Evolutionary conservation across 305 asterid species (phyloP), one percentile per base, ranked within the genome.

Genomic region (Solanum hybrid): DNA sequence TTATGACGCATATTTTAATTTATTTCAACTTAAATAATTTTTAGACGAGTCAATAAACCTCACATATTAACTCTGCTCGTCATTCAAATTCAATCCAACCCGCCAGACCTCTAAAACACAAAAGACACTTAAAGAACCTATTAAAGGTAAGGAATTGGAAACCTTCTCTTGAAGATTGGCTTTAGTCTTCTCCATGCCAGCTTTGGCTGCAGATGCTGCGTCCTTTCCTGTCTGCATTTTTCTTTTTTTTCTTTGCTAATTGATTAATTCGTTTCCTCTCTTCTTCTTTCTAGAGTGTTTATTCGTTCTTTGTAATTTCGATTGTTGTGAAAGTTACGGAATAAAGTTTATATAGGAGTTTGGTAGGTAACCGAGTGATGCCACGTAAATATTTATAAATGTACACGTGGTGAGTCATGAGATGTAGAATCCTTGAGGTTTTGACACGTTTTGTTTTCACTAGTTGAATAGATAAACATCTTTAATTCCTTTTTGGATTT

Each of bases 101-200:
- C 22, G 60, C 60, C 7, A 1, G 20, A 46, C 20, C 7, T 14
- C 20, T 14, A 46, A 5, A 5, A 46, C 64, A 46, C 22, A 46
- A 11, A 40, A 11, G 16, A 42, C 22, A 16, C 66, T 56, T 56
- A 51, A 56, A 56, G 10, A 56, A 56, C 24, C 0, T 20, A 20
- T 60, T 20, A 20, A 60, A 60, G 20, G 24, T 7, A 73, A 71
- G 11, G 10, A 12, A 56, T 37, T 22, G 1, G 3, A 24, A 37
- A 89, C 90, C 90, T 89, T 85, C 60, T 89, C 89, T 73, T 85
- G 79, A 26, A 85, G 3, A 69, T 72, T 88, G 86, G 94, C 94
- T 78, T 87, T 94, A 42, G 96, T 89, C 89, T 95, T 95, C 7
- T 93, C 96, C 93, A 91, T 91, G 91, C 97, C 97, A n/a, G 95